Evolutionary conservation across 1,284 basidiomycete genomes (phyloP), one percentile per base, ranked within the genome.

Genomic region (Golubevia pallescens): DNA sequence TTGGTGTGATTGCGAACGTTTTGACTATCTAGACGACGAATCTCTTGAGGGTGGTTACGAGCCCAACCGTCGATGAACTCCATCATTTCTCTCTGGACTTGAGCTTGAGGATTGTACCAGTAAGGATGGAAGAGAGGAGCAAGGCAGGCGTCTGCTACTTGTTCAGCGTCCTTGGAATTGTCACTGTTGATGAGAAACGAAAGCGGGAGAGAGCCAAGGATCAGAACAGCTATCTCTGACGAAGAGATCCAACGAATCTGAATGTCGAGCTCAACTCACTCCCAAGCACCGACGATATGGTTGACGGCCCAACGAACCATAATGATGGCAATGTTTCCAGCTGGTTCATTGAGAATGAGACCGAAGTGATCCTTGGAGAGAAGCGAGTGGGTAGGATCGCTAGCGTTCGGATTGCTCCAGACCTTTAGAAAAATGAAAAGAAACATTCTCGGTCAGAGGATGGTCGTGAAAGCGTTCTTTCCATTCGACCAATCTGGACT

Each of bases 231-330:
- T 28, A 28, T 28, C 28, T 28, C 28, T 28, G 28, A 28, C 28
- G 28, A 28, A 28, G 28, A 28, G 28, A 28, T 28, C 28, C 28
- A 28, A 28, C 28, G 28, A 28, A 28, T 28, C 28, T 28, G 28
- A 28, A 28, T 28, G 28, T 28, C 28, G 28, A 28, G 28, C 28
- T 28, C 28, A 28, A 28, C 28, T 28, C 28, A 28, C 86, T 90
- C 80, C 94, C 95, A 97, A 0, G 94, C 93, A 76, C 91, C 91
- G 56, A 91, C 91, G 16, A 97, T 89, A 51, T 89, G 82, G 68
- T 89, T 89, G 65, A 92, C 91, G 2, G 87, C 86, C 79, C 91
- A 86, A 66, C 89, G 87, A 14, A 92, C 90, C 64, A 87, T 61
- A 79, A 87, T 81, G 59, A 70, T 68, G 21, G 86, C 86, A 16